Evolutionary conservation across 148 eudicot genomes (phyloP), one percentile per base, ranked within the genome.

Genomic region (Diospyros kaki): DNA sequence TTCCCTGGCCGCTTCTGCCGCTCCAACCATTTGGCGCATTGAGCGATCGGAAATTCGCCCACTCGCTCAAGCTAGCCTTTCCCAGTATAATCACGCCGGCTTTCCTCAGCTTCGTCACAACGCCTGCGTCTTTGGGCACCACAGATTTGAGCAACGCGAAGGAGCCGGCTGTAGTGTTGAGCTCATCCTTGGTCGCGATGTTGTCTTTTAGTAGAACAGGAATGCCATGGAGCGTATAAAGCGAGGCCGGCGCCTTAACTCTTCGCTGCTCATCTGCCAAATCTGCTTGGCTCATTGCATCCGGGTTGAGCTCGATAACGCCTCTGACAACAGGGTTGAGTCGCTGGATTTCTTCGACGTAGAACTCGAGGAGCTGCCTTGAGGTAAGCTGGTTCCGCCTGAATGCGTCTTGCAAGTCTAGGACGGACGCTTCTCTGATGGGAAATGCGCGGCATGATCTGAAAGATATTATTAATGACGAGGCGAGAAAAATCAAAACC

Each of bases 151-250:
- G 65, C 76, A 92, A 81, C 77, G 90, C 93, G 68, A 81, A 84
- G 14, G 93, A 91, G 12, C 97, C 97, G 1, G 83, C 93, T 1
- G 93, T 89, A 11, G 93, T 89, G 58, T 87, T 85, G 60, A 92
- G 66, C 78, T 73, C 73, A 58, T 92, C 97, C 3, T 54, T 68
- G 0, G 93, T 92, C 3, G 63, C 81, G 3, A 92, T 85, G 1
- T 77, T 88, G 74, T 89, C 97, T 86, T 89, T 92, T 40, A 91
- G 74, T 64, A 89, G 73, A 77, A 91, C 87, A 9, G 97, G 92
- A 3, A 91, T 72, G 4, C 97, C 97, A 63, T 89, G 97, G 75
- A 91, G 60, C 48, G 72, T 77, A 38, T 81, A 76, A 60, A 77
- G 53, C 0, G 11, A 50, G 56, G 46, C 4, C 15, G 41, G 59